Percentiles rank a stretch among this genome's conserved stretches.
Evolutionary conservation across 805 yeast genomes (phyloP).

Genomic region (Candida loeiensis): DNA sequence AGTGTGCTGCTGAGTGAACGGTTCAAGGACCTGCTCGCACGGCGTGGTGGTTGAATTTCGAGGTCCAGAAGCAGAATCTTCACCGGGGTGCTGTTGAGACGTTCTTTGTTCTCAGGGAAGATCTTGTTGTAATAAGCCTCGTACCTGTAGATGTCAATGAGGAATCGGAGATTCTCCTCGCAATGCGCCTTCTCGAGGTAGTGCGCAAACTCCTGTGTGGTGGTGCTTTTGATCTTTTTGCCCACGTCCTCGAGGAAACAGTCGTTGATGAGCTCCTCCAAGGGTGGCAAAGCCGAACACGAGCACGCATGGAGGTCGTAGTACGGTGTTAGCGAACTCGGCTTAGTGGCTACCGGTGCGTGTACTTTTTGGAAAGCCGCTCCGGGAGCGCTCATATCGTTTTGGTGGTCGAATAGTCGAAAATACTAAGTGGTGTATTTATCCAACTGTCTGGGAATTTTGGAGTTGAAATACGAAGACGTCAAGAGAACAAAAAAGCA

Average conservation of each 20-base stretch:
- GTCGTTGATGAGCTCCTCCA: constrained; percentile 33
- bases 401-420: background rate
- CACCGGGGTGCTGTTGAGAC: constrained; percentile 12
- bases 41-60: background rate
- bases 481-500: background rate
- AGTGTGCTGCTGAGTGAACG: constrained; percentile 12
- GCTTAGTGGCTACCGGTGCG: constrained; percentile 9
- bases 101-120: constrained; percentile 9
- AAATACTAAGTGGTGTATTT: background rate
- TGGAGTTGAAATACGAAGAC: constrained; percentile 1
- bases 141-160: constrained; percentile 44
- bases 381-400: constrained; percentile 8
- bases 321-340: constrained; percentile 9
- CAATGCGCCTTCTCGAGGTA: constrained; percentile 40
- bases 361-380: constrained; percentile 3
- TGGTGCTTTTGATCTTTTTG: constrained; percentile 12
- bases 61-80: background rate
- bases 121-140: constrained; percentile 39
- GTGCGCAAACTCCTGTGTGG: constrained; percentile 27
- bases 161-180: constrained; percentile 43
- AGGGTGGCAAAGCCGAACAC: constrained; percentile 9
- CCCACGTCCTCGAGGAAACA: constrained; percentile 20
- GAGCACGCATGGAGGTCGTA: background rate
- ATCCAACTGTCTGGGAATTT: background rate
- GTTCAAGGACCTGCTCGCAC: constrained; percentile 1